Conservation (phyloP, 345 rosid genomes). For the Heritiera littoralis region DNA sequence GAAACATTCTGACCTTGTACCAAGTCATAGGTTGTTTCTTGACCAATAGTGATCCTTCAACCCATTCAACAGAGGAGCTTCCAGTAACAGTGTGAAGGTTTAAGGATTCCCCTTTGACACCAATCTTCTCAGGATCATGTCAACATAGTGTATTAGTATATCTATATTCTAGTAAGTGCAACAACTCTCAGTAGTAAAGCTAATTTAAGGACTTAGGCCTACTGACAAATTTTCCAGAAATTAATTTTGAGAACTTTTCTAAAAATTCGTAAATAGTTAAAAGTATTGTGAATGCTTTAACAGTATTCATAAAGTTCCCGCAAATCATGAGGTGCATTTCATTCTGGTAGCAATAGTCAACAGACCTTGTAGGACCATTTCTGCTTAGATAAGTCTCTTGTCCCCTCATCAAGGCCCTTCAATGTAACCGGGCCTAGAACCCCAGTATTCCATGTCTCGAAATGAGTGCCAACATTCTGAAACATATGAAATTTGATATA, state of each 20-base stretch:
- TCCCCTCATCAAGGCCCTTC: slow-evolving; percentile 73
- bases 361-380: slow-evolving; percentile 94
- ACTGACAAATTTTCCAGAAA: neutral
- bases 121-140: slow-evolving; percentile 44
- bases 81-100: slow-evolving; percentile 63
- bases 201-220: slow-evolving; percentile 42
- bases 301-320: too few species aligned
- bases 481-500: neutral
- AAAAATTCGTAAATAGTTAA: neutral
- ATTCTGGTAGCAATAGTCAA: neutral
- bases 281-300: too few species aligned
- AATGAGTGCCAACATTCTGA: slow-evolving; percentile 88
- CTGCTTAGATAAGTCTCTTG: slow-evolving; percentile 76
- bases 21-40: slow-evolving; percentile 76
- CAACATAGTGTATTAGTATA: neutral
- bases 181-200: slow-evolving; percentile 47
- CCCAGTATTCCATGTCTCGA: slow-evolving; percentile 83
- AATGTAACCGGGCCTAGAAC: slow-evolving; percentile 80
- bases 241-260: slow-evolving; percentile 18
- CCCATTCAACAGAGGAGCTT: slow-evolving; percentile 82
- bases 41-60: slow-evolving; percentile 53
- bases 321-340: neutral
- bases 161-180: slow-evolving; percentile 33
- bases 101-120: slow-evolving; percentile 74
- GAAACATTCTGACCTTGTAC: slow-evolving; percentile 52